Evolutionary conservation across 805 yeast genomes (phyloP).

Genomic region (Brettanomyces nanus): DNA sequence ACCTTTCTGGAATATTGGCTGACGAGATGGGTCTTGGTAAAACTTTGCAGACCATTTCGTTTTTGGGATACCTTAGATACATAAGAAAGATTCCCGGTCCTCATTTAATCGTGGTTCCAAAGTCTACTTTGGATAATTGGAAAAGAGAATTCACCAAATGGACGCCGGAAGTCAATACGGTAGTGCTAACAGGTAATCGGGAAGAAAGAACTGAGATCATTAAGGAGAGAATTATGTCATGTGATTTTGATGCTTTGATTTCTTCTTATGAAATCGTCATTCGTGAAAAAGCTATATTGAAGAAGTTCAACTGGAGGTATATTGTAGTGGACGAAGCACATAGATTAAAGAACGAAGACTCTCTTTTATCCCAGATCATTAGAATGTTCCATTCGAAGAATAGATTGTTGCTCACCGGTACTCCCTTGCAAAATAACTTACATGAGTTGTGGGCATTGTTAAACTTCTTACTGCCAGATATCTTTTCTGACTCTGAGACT

Average conservation of each 20-base stretch:
- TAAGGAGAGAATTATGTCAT: conserved; percentile 38
- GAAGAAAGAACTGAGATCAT: conserved; percentile 53
- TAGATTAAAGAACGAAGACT: conserved; percentile 71
- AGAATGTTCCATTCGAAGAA: conserved; percentile 64
- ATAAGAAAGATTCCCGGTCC: conserved; percentile 58
- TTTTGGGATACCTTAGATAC: conserved; percentile 63
- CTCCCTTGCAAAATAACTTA: conserved; percentile 72
- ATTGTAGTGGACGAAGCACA: conserved; percentile 80
- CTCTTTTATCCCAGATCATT: conserved; percentile 63
- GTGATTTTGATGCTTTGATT: conserved; percentile 65
- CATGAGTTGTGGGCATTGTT: conserved; percentile 78
- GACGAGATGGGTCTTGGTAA: conserved; percentile 87
- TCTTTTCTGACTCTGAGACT: conserved; percentile 62
- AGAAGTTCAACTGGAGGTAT: conserved; percentile 67
- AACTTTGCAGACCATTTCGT: conserved; percentile 72
- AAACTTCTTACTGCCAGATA: conserved; percentile 71
- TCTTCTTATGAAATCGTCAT: conserved; percentile 74
- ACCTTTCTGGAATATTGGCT: conserved; percentile 68
- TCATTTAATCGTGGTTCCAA: conserved; percentile 68
- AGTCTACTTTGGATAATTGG: conserved; percentile 79
- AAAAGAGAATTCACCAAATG: conserved; percentile 65
- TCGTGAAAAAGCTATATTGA: conserved; percentile 59
- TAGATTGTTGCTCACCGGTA: conserved; percentile 70
- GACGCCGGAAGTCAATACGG: conserved; percentile 72
- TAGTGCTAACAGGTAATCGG: conserved; percentile 69